These are phyloP conservation scores for Blastobotrys americana DNA, from an alignment of 805 yeast species.

Conservation along the genomic window DNA sequence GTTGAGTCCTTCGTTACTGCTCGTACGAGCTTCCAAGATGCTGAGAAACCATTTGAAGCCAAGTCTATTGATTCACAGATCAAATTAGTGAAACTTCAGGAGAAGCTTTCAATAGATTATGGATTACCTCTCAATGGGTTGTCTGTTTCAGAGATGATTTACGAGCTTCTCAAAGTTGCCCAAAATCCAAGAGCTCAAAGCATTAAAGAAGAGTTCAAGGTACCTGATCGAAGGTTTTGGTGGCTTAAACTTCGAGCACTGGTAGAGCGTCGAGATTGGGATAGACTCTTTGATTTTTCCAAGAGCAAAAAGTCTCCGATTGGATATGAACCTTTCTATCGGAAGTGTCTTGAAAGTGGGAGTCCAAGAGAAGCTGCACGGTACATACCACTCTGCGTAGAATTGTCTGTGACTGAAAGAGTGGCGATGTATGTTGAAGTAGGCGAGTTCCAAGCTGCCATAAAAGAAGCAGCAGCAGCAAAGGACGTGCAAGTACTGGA, in stretches of 20 bases:
- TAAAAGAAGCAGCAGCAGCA: slow-evolving; percentile 26
- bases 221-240: slow-evolving; percentile 52
- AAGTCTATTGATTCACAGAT: slow-evolving; percentile 40
- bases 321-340: slow-evolving; percentile 60
- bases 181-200: slow-evolving; percentile 46
- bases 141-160: slow-evolving; percentile 45
- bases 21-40: slow-evolving; percentile 30
- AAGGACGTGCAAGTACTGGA: slow-evolving; percentile 21
- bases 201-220: slow-evolving; percentile 45
- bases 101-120: slow-evolving; percentile 37
- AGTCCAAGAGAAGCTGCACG: slow-evolving; percentile 52
- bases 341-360: slow-evolving; percentile 45
- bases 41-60: slow-evolving; percentile 34
- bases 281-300: slow-evolving; percentile 48
- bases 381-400: slow-evolving; percentile 49
- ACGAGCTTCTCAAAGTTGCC: slow-evolving; percentile 38
- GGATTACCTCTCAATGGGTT: slow-evolving; percentile 35
- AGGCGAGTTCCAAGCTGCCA: slow-evolving; percentile 36
- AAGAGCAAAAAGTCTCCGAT: slow-evolving; percentile 54
- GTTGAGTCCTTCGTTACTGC: slow-evolving; percentile 25
- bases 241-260: slow-evolving; percentile 45
- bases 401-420: slow-evolving; percentile 39
- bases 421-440: slow-evolving; percentile 47
- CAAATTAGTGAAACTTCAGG: slow-evolving; percentile 39
- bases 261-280: slow-evolving; percentile 44